phyloP scores from a whole-genome alignment of 441 rosid species.

The Monsonia emarginata region DNA sequence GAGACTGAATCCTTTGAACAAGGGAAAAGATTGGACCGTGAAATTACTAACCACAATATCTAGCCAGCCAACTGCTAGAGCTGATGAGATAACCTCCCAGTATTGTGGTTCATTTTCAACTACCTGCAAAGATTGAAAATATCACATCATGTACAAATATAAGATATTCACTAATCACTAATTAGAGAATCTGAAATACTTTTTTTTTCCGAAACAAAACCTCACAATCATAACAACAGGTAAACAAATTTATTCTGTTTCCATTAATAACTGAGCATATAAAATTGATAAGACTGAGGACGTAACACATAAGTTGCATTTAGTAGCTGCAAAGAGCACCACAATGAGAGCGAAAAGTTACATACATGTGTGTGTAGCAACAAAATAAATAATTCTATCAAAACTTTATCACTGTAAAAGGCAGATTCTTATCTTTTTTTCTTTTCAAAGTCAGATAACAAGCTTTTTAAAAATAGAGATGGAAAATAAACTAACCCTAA shows the following conservation, averaged over 20 bases:
- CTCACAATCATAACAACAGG: neutral
- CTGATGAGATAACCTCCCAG: slow-evolving; percentile 78
- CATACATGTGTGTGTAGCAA: neutral
- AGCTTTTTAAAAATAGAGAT: no score
- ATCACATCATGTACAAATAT: neutral
- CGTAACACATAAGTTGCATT: neutral
- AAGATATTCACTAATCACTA: neutral
- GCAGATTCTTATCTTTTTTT: neutral
- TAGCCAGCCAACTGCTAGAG: slow-evolving; percentile 83
- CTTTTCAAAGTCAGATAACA: no score
- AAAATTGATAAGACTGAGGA: neutral
- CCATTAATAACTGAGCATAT: neutral
- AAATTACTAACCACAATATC: slow-evolving; percentile 60
- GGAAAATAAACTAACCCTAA: no score
- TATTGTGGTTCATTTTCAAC: slow-evolving; percentile 68
- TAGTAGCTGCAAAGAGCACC: neutral
- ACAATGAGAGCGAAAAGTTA: neutral
- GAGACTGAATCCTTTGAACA: neutral
- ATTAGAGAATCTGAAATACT: slow-evolving; percentile 9
- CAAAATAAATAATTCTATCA: neutral
- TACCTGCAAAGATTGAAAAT: slow-evolving; percentile 32
- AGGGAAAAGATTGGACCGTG: neutral
- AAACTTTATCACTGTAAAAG: neutral
- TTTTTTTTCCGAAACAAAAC: neutral
- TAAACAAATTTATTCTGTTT: neutral